Conservation (phyloP, 1,284 basidiomycete species). For the Phellinidium pouzarii region DNA sequence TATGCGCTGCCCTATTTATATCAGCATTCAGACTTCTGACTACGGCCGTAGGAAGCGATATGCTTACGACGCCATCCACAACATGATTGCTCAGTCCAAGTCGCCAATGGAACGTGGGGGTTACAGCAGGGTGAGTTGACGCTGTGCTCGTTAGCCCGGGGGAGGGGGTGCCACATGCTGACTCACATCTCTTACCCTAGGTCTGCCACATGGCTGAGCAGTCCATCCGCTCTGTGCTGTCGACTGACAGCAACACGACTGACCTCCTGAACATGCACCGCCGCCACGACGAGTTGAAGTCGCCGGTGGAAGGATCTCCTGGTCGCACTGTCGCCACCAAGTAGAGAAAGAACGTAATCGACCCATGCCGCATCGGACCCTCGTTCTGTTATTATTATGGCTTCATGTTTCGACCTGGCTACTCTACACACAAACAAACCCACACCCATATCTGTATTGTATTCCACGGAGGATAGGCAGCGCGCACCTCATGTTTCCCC, state of each 20-base stretch:
- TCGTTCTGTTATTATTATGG: not conserved
- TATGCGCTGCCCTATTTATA: slow-evolving; percentile 31
- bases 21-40: slow-evolving; percentile 10
- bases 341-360: not conserved
- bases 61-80: slow-evolving; percentile 72
- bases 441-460: not conserved
- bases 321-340: slow-evolving; percentile 27
- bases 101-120: slow-evolving; percentile 59
- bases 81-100: slow-evolving; percentile 63
- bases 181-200: too few relatives aligned
- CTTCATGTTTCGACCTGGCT: not conserved
- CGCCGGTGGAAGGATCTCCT: slow-evolving; percentile 27
- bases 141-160: too few relatives aligned
- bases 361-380: not conserved
- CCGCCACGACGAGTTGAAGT: slow-evolving; percentile 22
- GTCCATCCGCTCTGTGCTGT: slow-evolving; percentile 60
- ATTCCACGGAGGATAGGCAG: not conserved
- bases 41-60: slow-evolving; percentile 50
- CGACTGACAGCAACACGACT: slow-evolving; percentile 56
- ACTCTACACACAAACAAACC: not conserved
- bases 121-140: slow-evolving; percentile 62
- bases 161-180: too few relatives aligned
- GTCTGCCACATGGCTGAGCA: slow-evolving; percentile 62
- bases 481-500: not conserved
- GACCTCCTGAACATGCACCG: slow-evolving; percentile 58